Evolutionary conservation across 257 asterid genomes (phyloP), one percentile per base, ranked within the genome.

Genomic region (Datura wrightii): DNA sequence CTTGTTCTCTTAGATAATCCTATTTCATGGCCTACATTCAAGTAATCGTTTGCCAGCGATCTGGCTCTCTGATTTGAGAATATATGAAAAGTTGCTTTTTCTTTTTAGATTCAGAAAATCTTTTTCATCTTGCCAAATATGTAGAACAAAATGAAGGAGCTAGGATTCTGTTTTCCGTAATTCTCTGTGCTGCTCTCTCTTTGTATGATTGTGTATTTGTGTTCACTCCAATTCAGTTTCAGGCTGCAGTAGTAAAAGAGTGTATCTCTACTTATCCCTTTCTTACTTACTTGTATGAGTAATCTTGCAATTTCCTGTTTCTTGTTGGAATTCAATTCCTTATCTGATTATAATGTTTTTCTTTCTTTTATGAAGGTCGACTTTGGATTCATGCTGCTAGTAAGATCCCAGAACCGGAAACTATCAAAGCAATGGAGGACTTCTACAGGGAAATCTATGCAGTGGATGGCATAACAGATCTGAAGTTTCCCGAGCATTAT

Each of bases 331-430:
- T 82, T 82, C 74, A 24, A 46, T 44, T 63, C 59, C 46, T 44
- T 24, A 82, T 74, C 59, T 55, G 52, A 59, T 67, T 39, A 11
- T 67, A n/a, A 72, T 48, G 31, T 16, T 15, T 54, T 7, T 46
- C 54, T 59, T 50, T 50, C 37, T 18, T 66, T 81, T 44, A 24
- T 86, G 84, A 24, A 96, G 99, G 98, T 18, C 93, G 98, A 80
- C 94, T 97, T 41, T 97, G 99, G 98, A 97, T 97, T 87, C 99
- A 97, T 89, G 98, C 99, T 85, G 98, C 99, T 83, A 74, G 98
- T 76, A 97, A 97, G 90, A 85, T 93, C 67, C 99, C 99, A 10
- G 98, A 97, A 83, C 93, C 91, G 34, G 97, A 90, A 55, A 95
- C 98, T n/a, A 94, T 95, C 83, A 93, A 90, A 94, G 95, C 98